Conservation (phyloP, 2,329 filamentous ascomycete species). For the Fusarium sp. region DNA sequence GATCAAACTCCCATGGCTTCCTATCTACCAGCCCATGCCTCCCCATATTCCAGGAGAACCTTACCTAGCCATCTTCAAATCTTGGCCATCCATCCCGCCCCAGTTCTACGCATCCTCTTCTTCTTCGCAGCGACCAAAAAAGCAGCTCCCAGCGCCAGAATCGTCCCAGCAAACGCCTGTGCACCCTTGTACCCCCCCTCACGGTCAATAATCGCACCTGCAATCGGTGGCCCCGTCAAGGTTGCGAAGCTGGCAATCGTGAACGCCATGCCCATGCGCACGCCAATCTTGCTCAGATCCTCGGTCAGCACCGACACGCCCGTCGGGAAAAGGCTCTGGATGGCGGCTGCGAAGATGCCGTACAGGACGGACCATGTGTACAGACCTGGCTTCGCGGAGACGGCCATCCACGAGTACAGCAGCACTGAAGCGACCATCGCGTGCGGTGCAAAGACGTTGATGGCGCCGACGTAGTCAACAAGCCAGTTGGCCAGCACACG, state of each 20-base stretch:
- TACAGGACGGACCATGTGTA: conserved; percentile 71
- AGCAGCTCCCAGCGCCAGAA: conserved; percentile 52
- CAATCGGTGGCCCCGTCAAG: conserved; percentile 62
- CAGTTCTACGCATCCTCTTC: conserved; percentile 51
- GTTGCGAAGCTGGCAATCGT: conserved; percentile 63
- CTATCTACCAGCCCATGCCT: neutral
- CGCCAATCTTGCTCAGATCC: conserved; percentile 61
- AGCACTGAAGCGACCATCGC: conserved; percentile 53
- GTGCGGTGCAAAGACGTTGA: conserved; percentile 68
- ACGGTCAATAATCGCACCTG: conserved; percentile 57
- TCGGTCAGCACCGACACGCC: conserved; percentile 62
- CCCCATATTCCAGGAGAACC: no score
- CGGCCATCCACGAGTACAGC: conserved; percentile 67
- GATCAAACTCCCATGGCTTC: neutral
- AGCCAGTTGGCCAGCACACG: conserved; percentile 66
- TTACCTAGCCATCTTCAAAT: conserved; percentile 41
- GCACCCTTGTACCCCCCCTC: conserved; percentile 58
- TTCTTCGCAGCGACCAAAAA: conserved; percentile 53
- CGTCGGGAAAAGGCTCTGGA: conserved; percentile 72
- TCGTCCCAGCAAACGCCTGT: conserved; percentile 58
- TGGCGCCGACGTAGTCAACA: conserved; percentile 65
- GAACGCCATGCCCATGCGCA: conserved; percentile 67
- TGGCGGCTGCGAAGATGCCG: conserved; percentile 67
- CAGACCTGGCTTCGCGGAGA: conserved; percentile 58
- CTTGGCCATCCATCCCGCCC: conserved; percentile 52